Evolutionary conservation across 2,329 filamentous ascomycete genomes (phyloP).

Genomic region (Colletotrichum sp.): DNA sequence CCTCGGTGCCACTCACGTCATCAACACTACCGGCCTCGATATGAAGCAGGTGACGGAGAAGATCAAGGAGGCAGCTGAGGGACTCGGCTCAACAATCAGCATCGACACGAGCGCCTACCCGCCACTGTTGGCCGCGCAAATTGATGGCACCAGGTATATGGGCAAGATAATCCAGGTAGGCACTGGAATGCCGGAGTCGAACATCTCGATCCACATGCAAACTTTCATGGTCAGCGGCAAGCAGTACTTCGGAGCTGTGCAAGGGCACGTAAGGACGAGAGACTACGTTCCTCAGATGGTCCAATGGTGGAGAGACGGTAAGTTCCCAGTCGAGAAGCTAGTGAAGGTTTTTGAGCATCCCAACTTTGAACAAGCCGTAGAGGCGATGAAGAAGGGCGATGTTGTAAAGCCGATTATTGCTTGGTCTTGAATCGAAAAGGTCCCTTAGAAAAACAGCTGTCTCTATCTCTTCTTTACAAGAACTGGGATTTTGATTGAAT

Average conservation of each 20-base stretch:
- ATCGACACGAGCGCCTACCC: slow-evolving; percentile 55
- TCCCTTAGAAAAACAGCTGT: neutral
- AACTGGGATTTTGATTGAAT: neutral
- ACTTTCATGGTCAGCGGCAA: slow-evolving; percentile 52
- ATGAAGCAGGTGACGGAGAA: slow-evolving; percentile 28
- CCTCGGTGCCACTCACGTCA: slow-evolving; percentile 37
- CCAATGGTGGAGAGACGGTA: slow-evolving; percentile 33
- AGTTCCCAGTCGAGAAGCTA: slow-evolving; percentile 36
- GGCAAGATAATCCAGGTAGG: slow-evolving; percentile 57
- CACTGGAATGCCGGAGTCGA: slow-evolving; percentile 45
- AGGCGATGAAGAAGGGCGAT: slow-evolving; percentile 30
- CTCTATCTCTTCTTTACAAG: neutral
- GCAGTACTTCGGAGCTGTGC: slow-evolving; percentile 47
- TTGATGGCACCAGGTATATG: slow-evolving; percentile 45
- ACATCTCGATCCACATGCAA: slow-evolving; percentile 46
- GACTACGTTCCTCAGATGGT: slow-evolving; percentile 38
- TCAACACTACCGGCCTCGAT: slow-evolving; percentile 24
- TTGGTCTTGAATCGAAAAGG: neutral
- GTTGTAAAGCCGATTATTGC: slow-evolving; percentile 19
- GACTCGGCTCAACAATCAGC: slow-evolving; percentile 48
- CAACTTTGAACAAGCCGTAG: slow-evolving; percentile 32
- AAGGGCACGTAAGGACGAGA: slow-evolving; percentile 39
- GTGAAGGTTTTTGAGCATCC: slow-evolving; percentile 35
- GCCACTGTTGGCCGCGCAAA: slow-evolving; percentile 42
- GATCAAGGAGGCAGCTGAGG: slow-evolving; percentile 44